Evolutionary conservation across 2,329 filamentous ascomycete species (phyloP).

Genomic region (Apiospora phragmitis): DNA sequence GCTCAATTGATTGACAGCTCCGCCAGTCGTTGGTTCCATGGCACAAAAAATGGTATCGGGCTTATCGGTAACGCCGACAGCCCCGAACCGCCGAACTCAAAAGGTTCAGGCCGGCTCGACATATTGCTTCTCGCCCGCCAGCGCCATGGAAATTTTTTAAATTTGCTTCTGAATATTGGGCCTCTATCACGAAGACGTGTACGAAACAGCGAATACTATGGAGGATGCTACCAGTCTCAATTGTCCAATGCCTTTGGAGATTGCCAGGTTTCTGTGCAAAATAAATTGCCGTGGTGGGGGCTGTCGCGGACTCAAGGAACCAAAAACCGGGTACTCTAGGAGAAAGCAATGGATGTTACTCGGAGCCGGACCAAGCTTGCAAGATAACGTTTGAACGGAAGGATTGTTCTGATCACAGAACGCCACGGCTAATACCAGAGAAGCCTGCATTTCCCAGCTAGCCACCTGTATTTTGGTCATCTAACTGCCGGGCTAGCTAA

Average conservation of each 20-base stretch:
- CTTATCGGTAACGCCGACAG: conserved; percentile 5
- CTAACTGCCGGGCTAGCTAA: too few relatives aligned
- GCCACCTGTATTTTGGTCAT: too few relatives aligned
- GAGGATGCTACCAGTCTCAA: not conserved
- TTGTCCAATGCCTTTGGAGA: not conserved
- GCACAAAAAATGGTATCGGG: conserved; percentile 1
- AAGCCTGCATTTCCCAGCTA: not conserved
- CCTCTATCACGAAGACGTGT: not conserved
- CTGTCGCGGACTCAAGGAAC: not conserved
- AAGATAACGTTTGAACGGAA: conserved; percentile 5
- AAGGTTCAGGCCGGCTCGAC: not conserved
- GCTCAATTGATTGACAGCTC: conserved; percentile 6
- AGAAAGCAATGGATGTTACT: not conserved
- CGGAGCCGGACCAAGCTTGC: not conserved
- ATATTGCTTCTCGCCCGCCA: not conserved
- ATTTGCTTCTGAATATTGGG: not conserved
- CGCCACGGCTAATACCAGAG: not conserved
- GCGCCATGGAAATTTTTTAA: not conserved
- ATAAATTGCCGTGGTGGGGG: not conserved
- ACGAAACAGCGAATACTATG: not conserved
- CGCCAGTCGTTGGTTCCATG: not conserved
- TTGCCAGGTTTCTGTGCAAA: not conserved
- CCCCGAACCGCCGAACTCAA: not conserved
- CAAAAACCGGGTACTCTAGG: not conserved
- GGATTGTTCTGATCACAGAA: not conserved